Base-by-base conservation (phyloP, 2,329 filamentous ascomycete genomes). In the Zymoseptoria crescenta region DNA sequence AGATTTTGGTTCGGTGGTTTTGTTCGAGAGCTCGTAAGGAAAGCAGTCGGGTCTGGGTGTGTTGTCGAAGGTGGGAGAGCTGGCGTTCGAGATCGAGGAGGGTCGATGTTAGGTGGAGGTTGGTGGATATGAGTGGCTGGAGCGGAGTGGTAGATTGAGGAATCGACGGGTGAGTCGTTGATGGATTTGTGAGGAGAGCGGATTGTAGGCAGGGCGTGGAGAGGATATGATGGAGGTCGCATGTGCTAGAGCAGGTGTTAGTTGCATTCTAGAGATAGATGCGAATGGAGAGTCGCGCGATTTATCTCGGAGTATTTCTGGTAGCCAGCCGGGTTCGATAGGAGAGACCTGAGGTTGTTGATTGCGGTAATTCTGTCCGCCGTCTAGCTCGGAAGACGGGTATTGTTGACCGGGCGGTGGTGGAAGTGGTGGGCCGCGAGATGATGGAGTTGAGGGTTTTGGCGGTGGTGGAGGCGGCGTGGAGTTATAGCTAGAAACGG, bases 1-100 rank as follows among this genome's bases (percentile, higher is more conserved):
- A 81, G 74, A 97, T 90, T 74, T 94, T 95, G 66, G 88, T 84
- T 57, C 87, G 85, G 89, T 94, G 97, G 69, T 93, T 87, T n/a
- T 92, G 84, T 76, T 97, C 94, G 16, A 96, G 83, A 1, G 89
- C 89, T 68, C 93, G 89, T 21, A 94, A 84, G 9, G 89, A 83
- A 1, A 97, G 81, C 0, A 97, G 83, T 60, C 92, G 87, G 3
- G 90, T 87, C 70, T 96, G 91, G 0, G 89, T 88, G 1, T 82
- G 80, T 28, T 84, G 81, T 58, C 93, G 87, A 68, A 87, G 81
- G 63, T 81, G 81, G 9, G 75, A 72, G 10, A 87, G 74, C 61
- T 81, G 81, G 0, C 76, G 70, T 72, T 90, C 87, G 5, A 86
- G 79, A 45, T 83, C 80, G 24, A 79, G 74, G 10, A 91, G 77